phyloP scores from a whole-genome alignment of 1,139 yeast genomes.

The Sugiyamaella japonica region DNA sequence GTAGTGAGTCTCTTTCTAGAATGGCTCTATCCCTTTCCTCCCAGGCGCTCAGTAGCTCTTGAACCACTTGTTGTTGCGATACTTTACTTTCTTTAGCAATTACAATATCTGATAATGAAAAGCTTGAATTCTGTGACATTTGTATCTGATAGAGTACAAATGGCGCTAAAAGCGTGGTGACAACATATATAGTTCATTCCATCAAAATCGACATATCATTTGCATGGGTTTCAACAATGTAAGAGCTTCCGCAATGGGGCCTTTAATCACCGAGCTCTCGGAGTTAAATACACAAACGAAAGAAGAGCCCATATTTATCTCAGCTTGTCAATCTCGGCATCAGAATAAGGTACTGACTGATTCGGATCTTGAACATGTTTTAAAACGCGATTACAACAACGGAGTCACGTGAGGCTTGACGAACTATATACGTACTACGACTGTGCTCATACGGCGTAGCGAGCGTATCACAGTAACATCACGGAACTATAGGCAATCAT shows the following conservation, averaged over 20 bases:
- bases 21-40: constrained; percentile 5
- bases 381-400: too few relatives aligned
- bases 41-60: background rate
- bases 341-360: too few relatives aligned
- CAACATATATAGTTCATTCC: background rate
- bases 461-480: background rate
- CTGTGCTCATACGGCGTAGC: too few relatives aligned
- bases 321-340: too few relatives aligned
- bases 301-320: too few relatives aligned
- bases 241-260: too few relatives aligned
- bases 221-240: too few relatives aligned
- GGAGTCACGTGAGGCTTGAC: too few relatives aligned
- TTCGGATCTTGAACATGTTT: too few relatives aligned
- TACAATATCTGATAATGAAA: background rate
- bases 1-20: background rate
- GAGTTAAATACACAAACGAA: too few relatives aligned
- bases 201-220: background rate
- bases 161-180: background rate
- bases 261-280: too few relatives aligned
- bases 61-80: background rate
- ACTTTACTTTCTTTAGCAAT: background rate
- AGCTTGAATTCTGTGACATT: background rate
- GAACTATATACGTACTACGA: background rate
- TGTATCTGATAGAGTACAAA: background rate
- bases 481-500: background rate